Percentiles rank a stretch among this genome's conserved stretches.
phyloP scores from a whole-genome alignment of 1,139 yeast genomes.

The Suhomyces anneliseae region DNA sequence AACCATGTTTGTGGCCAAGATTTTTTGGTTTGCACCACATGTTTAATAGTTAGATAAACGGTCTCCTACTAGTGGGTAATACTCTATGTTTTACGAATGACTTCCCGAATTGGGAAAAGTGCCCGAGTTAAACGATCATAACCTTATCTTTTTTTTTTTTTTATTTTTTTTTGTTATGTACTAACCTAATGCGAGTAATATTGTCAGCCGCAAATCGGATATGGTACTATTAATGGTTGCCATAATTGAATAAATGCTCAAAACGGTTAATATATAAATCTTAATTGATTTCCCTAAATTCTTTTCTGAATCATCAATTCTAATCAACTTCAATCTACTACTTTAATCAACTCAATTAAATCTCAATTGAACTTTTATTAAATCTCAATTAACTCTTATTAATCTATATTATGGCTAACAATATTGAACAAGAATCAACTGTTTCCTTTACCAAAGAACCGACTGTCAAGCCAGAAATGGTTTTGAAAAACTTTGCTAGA shows the following conservation, averaged over 20 bases:
- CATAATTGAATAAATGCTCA: background rate
- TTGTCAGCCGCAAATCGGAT: background rate
- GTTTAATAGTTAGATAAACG: background rate
- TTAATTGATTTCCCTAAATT: background rate
- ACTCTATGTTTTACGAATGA: background rate
- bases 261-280: background rate
- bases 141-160: too few relatives aligned
- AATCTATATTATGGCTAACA: conserved; percentile 2
- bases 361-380: background rate
- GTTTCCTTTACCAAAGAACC: conserved; percentile 12
- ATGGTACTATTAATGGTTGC: background rate
- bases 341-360: background rate
- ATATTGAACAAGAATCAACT: background rate
- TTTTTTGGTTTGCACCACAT: too few relatives aligned
- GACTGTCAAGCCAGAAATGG: conserved; percentile 18
- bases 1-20: too few relatives aligned
- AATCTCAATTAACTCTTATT: background rate
- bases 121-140: too few relatives aligned
- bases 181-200: background rate
- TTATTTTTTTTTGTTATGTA: too few relatives aligned
- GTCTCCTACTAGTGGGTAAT: background rate
- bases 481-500: conserved; percentile 32
- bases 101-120: background rate
- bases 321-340: background rate
- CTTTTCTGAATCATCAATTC: background rate